Conservation (phyloP, 768 basidiomycete species). For the Phanerochaete sordida region DNA sequence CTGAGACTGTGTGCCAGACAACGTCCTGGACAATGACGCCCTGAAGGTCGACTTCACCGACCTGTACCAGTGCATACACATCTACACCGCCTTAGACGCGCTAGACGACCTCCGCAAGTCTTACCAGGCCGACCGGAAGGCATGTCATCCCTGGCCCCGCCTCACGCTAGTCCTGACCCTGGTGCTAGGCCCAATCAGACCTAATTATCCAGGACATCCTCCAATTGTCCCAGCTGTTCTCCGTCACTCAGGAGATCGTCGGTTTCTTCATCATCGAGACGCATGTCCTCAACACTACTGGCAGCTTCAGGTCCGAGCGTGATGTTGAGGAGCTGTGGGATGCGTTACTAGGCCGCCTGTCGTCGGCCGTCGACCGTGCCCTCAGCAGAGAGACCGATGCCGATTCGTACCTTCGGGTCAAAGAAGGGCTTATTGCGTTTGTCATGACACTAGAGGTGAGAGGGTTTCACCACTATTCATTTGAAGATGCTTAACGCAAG, state of each 20-base stretch:
- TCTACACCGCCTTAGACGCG: slow-evolving; percentile 89
- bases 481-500: not conserved
- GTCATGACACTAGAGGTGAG: slow-evolving; percentile 88
- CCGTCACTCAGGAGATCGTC: slow-evolving; percentile 89
- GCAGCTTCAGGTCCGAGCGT: slow-evolving; percentile 82
- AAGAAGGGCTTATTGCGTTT: slow-evolving; percentile 81
- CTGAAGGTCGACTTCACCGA: slow-evolving; percentile 92
- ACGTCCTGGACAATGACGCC: slow-evolving; percentile 88
- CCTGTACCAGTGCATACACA: slow-evolving; percentile 94
- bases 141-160: not conserved
- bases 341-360: slow-evolving; percentile 69
- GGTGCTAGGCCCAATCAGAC: slow-evolving; percentile 87
- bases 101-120: slow-evolving; percentile 85
- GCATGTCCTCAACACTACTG: slow-evolving; percentile 85
- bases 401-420: slow-evolving; percentile 76
- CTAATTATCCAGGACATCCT: slow-evolving; percentile 83
- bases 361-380: slow-evolving; percentile 68
- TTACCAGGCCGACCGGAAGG: slow-evolving; percentile 95
- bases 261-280: slow-evolving; percentile 98
- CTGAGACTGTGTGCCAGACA: slow-evolving; percentile 47
- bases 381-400: slow-evolving; percentile 73
- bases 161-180: not conserved
- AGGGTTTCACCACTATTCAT: slow-evolving; percentile 10
- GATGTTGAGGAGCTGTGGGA: slow-evolving; percentile 98
- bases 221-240: slow-evolving; percentile 59